Evolutionary conservation across 139 green algal genomes (phyloP).

Genomic region (Chlamydomonas sp.): DNA sequence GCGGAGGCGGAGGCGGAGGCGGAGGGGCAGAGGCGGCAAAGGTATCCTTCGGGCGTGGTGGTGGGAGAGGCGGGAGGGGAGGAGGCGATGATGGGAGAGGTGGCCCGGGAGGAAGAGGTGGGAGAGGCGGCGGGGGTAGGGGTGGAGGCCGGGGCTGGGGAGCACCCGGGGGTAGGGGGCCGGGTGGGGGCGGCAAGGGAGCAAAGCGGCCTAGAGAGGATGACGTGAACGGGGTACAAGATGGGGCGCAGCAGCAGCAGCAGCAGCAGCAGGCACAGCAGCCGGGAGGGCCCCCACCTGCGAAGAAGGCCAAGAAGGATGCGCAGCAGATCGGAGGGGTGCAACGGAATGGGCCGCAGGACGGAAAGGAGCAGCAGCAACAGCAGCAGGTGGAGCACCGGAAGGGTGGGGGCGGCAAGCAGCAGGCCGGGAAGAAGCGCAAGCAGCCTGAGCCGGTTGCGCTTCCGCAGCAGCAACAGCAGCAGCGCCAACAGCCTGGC

Average conservation of each 20-base stretch:
- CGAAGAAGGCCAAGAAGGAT: background rate
- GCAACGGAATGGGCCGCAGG: too few relatives aligned
- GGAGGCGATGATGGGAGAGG: background rate
- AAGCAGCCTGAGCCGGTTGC: background rate
- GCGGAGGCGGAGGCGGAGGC: background rate
- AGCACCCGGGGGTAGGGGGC: too few relatives aligned
- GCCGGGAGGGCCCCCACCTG: background rate
- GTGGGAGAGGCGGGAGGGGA: too few relatives aligned
- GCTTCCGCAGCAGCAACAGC: background rate
- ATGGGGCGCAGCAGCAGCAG: background rate
- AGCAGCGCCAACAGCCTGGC: background rate
- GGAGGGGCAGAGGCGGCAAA: background rate
- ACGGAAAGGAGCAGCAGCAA: too few relatives aligned
- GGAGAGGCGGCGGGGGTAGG: too few relatives aligned
- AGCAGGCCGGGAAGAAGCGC: too few relatives aligned
- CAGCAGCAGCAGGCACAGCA: slow-evolving; percentile 18
- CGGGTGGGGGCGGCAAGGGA: background rate
- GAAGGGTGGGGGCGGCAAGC: too few relatives aligned
- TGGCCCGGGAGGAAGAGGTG: background rate
- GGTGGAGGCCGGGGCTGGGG: too few relatives aligned
- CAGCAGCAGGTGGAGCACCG: too few relatives aligned
- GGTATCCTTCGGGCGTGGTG: background rate
- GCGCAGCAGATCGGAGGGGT: background rate
- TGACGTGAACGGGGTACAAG: background rate
- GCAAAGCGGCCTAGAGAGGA: background rate